phyloP scores from a whole-genome alignment of 768 basidiomycete species.

The Arthromyces matolae region DNA sequence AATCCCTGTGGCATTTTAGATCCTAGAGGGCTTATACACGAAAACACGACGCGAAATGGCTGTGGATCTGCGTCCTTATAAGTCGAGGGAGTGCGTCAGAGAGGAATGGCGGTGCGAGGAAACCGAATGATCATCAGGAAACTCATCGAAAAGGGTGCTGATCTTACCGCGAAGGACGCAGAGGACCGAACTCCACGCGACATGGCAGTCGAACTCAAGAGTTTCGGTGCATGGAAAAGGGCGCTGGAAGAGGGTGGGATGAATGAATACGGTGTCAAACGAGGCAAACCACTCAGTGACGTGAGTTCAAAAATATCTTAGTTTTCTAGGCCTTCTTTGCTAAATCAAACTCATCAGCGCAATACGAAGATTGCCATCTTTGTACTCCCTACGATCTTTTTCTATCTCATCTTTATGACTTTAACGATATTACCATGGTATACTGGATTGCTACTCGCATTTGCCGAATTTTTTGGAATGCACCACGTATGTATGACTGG shows the following conservation, averaged over 20 bases:
- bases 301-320: conserved; percentile 32
- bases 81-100: too few species aligned
- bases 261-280: conserved; percentile 69
- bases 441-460: conserved; percentile 75
- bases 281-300: conserved; percentile 66
- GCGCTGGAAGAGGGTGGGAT: conserved; percentile 86
- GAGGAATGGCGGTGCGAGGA: conserved; percentile 98
- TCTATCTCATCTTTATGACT: conserved; percentile 83
- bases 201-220: conserved; percentile 93
- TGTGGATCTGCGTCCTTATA: too few species aligned
- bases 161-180: conserved; percentile 74
- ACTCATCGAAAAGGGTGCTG: conserved; percentile 82
- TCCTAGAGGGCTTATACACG: too few species aligned
- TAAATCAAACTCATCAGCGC: conserved; percentile 39
- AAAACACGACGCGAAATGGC: too few species aligned
- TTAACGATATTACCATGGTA: conserved; percentile 87
- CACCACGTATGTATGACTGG: conserved; percentile 70
- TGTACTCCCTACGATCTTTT: conserved; percentile 68
- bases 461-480: conserved; percentile 89
- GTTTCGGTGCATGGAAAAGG: conserved; percentile 83
- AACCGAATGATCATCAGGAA: conserved; percentile 82
- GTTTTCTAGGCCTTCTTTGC: background rate
- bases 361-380: conserved; percentile 84
- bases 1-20: too few species aligned
- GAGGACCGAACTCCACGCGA: conserved; percentile 87